Evolutionary conservation across 257 asterid species (phyloP), one percentile per base, ranked within the genome.

Genomic region (Lycium barbarum): DNA sequence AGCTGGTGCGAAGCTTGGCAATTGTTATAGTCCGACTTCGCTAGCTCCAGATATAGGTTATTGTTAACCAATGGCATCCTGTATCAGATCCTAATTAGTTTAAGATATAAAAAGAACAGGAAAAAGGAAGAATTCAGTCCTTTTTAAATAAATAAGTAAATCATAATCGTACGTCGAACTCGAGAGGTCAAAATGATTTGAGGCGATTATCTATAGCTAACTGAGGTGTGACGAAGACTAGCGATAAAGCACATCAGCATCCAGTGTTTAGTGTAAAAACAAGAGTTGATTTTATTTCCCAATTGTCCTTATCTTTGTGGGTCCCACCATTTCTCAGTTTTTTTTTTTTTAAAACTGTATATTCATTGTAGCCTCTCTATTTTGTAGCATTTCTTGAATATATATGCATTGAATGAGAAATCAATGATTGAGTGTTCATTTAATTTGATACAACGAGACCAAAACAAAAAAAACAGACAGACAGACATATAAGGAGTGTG

Each of bases 11-110:
- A 49, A 82, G 89, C 90, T 68, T 97, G 99, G 35, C 97, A 95
- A 57, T 86, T 88, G 74, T 92, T 94, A 61, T 92, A 97, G 86
- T 97, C 99, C 83, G 89, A 53, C 81, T 91, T 94, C 7, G 94
- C 99, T 8, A 95, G 87, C 87, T 95, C 94, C 74, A 97, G 91
- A 83, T 97, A 95, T 0, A 79, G 84, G 82, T 90, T 90, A 63
- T 91, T 95, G 88, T 92, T 97, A 9, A 97, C 97, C 49, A 86
- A 81, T 0, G 93, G 88, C 98, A 96, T 96, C 93, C 99, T 96
- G 85, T 53, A 76, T 10, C 59, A 7, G 6, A 74, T 49, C 8
- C 15, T n/a, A 20, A 10, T 10, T 13, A 72, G 80, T 73, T 11
- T 11, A 6, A 73, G 12, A 36, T 38, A 14, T 4, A 68, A 22